These are phyloP conservation scores for Corniculantispora saksenae DNA, from an alignment of 2,329 filamentous ascomycete species.

Conservation along the genomic window DNA sequence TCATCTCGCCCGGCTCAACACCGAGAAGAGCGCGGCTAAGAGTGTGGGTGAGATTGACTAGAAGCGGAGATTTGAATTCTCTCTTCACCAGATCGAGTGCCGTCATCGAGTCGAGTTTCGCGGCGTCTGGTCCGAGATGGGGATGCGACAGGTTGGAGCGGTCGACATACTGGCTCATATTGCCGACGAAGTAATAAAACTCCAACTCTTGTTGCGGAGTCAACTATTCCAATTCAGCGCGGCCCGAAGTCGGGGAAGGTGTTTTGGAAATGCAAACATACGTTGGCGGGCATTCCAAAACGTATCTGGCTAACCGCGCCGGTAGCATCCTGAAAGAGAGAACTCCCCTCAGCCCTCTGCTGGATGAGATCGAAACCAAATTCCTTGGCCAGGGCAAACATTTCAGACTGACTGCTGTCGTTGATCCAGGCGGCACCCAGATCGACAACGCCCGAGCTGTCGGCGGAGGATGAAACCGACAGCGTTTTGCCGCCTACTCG, in stretches of 20 bases:
- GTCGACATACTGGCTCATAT: neutral
- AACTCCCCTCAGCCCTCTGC: constrained; percentile 22
- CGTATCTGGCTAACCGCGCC: constrained; percentile 20
- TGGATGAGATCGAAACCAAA: constrained; percentile 25
- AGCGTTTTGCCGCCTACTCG: constrained; percentile 45
- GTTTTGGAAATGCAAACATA: neutral
- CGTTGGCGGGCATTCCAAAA: constrained; percentile 16
- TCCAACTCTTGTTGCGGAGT: neutral
- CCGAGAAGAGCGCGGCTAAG: constrained; percentile 22
- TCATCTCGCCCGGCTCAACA: constrained; percentile 25
- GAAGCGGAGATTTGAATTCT: neutral
- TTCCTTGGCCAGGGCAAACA: constrained; percentile 23
- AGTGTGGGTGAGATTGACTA: neutral
- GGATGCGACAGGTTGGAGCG: neutral
- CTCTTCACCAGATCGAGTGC: constrained; percentile 10
- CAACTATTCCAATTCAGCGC: neutral
- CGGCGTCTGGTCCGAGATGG: neutral
- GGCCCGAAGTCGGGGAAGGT: neutral
- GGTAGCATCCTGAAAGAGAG: constrained; percentile 18
- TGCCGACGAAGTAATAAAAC: neutral
- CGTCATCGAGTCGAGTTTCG: constrained; percentile 7
- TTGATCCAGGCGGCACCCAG: constrained; percentile 30
- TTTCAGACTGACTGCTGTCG: constrained; percentile 25
- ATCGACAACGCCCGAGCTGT: constrained; percentile 21
- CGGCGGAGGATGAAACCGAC: constrained; percentile 15